Percentiles rank a stretch among this genome's conserved stretches.
Conservation (phyloP, 176 grass and related monocot species). For the Cymbopogon citratus region DNA sequence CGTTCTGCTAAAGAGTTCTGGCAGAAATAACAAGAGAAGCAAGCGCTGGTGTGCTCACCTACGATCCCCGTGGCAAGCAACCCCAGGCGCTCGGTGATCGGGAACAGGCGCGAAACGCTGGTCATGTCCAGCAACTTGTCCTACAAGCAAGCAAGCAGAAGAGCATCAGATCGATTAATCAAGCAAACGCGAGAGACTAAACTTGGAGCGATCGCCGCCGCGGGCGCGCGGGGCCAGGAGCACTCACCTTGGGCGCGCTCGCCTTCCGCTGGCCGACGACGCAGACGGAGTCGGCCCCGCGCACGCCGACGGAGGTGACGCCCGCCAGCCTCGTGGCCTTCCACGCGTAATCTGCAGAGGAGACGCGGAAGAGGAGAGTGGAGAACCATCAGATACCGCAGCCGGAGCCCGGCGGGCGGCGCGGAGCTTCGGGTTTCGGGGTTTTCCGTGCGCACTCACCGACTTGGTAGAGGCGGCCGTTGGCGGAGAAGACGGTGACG, state of each 20-base stretch:
- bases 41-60: conserved; percentile 20
- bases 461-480: conserved; percentile 56
- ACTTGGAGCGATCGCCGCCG: background rate
- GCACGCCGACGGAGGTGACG: conserved; percentile 61
- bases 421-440: background rate
- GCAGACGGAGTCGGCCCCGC: conserved; percentile 48
- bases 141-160: conserved; percentile 21
- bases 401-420: background rate
- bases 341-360: conserved; percentile 45
- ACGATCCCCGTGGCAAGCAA: conserved; percentile 45
- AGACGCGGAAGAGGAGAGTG: background rate
- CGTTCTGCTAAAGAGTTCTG: background rate
- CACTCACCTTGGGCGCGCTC: background rate
- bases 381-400: background rate
- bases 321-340: conserved; percentile 49
- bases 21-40: background rate
- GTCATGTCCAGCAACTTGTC: conserved; percentile 43
- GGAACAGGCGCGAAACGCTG: conserved; percentile 41
- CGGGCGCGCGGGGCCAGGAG: background rate
- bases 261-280: conserved; percentile 41
- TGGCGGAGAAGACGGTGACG: conserved; percentile 56
- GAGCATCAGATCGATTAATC: background rate
- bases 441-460: conserved; percentile 28
- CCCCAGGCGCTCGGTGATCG: conserved; percentile 48
- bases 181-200: background rate